Percentiles rank a stretch among this genome's conserved stretches.
phyloP scores from a whole-genome alignment of 257 asterid genomes.

The Przewalskia tangutica region DNA sequence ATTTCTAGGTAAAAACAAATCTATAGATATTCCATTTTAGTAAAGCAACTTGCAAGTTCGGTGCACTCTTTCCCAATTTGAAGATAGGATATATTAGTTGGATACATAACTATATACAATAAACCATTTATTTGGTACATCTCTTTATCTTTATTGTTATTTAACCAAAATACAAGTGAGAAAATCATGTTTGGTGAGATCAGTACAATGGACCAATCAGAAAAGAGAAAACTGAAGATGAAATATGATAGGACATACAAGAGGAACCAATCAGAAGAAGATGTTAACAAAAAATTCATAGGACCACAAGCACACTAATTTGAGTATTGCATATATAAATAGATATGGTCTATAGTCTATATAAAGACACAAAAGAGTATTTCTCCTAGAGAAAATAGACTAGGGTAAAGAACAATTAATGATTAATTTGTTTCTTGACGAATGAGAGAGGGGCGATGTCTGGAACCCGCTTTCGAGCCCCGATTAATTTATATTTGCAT shows the following conservation, averaged over 20 bases:
- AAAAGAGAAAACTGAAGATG: neutral
- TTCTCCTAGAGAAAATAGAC: neutral
- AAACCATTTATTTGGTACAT: neutral
- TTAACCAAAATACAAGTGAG: neutral
- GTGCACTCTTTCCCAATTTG: neutral
- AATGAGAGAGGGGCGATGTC: no score
- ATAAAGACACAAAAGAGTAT: neutral
- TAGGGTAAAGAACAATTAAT: neutral
- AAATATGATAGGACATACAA: neutral
- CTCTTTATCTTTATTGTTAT: neutral
- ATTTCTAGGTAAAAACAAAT: neutral
- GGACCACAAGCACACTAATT: constrained; percentile 2
- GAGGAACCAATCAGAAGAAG: neutral
- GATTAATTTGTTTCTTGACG: neutral
- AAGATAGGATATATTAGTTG: neutral
- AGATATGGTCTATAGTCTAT: neutral
- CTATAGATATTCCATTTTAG: neutral
- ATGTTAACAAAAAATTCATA: neutral
- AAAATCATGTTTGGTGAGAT: neutral
- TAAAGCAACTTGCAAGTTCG: neutral
- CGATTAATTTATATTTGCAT: neutral
- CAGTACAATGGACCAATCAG: neutral
- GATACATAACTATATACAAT: neutral
- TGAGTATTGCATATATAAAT: neutral
- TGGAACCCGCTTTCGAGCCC: no score